Percentiles rank a stretch among this genome's conserved stretches.
These are phyloP conservation scores for Meyerozyma smithsonii DNA, from an alignment of 1,139 yeast genomes.

Conservation along the genomic window DNA sequence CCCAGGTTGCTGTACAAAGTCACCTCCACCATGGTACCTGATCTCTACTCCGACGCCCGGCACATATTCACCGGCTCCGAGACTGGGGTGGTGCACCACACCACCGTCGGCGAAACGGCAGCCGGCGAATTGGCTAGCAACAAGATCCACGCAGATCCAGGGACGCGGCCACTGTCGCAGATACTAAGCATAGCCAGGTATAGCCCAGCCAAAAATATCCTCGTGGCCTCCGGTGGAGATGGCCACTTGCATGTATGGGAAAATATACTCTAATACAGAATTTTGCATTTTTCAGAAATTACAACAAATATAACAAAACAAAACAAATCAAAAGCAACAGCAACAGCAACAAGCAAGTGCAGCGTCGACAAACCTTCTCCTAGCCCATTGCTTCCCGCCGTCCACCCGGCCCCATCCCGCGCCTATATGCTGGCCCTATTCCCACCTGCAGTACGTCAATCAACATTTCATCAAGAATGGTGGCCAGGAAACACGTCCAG, in stretches of 20 bases:
- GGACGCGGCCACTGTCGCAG: slow-evolving; percentile 3
- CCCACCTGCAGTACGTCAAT: not conserved
- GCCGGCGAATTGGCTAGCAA: too few relatives aligned
- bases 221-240: slow-evolving; percentile 17
- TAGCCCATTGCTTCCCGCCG: too few relatives aligned
- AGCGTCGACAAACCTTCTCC: too few relatives aligned
- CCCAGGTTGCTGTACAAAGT: slow-evolving; percentile 7
- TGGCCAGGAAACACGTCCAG: not conserved
- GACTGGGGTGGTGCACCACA: slow-evolving; percentile 7
- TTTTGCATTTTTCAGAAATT: not conserved
- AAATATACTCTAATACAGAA: slow-evolving; percentile 10
- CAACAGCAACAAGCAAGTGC: too few relatives aligned
- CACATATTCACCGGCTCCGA: slow-evolving; percentile 14
- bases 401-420: too few relatives aligned
- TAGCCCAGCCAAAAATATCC: slow-evolving; percentile 11
- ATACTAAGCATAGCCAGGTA: slow-evolving; percentile 13
- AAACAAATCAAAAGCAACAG: too few relatives aligned
- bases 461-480: not conserved
- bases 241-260: slow-evolving; percentile 23
- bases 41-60: slow-evolving; percentile 7
- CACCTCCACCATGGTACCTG: slow-evolving; percentile 8
- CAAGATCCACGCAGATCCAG: not conserved
- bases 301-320: too few relatives aligned
- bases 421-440: not conserved
- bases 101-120: too few relatives aligned